These are phyloP conservation scores for Pseudogymnoascus sp. DNA, from an alignment of 2,329 filamentous ascomycete genomes.

Conservation along the genomic window DNA sequence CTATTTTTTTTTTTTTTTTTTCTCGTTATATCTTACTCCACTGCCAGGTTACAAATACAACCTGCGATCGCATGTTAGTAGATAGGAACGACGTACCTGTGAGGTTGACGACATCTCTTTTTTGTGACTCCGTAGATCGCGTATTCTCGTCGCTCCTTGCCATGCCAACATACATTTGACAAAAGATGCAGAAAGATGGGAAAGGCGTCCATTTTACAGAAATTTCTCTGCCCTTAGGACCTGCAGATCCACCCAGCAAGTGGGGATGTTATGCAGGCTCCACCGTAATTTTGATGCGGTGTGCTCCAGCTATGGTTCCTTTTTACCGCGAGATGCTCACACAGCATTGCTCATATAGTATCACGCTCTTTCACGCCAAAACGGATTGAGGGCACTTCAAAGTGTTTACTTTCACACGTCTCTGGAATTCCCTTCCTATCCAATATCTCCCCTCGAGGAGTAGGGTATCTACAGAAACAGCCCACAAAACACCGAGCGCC, in stretches of 20 bases:
- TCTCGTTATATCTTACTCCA: not conserved
- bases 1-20: not conserved
- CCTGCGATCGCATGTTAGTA: not conserved
- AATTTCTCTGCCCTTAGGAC: not conserved
- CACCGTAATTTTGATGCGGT: not conserved
- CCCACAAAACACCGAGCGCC: conserved; percentile 2
- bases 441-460: conserved; percentile 1
- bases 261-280: not conserved
- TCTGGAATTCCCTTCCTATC: not conserved
- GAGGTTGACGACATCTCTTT: not conserved
- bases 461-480: conserved; percentile 6
- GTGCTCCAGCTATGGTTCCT: not conserved
- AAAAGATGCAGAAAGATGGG: not conserved
- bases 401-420: not conserved
- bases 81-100: not conserved
- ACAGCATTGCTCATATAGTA: not conserved
- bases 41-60: not conserved
- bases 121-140: not conserved
- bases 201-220: not conserved
- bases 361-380: not conserved
- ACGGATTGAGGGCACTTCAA: not conserved
- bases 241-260: not conserved
- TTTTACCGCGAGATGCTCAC: not conserved
- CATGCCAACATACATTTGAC: not conserved
- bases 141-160: not conserved